A percentile compares a stretch with the other conserved stretches of the same genome.
Conservation (phyloP, 2,329 filamentous ascomycete species). For the Colletotrichum orbiculare region DNA sequence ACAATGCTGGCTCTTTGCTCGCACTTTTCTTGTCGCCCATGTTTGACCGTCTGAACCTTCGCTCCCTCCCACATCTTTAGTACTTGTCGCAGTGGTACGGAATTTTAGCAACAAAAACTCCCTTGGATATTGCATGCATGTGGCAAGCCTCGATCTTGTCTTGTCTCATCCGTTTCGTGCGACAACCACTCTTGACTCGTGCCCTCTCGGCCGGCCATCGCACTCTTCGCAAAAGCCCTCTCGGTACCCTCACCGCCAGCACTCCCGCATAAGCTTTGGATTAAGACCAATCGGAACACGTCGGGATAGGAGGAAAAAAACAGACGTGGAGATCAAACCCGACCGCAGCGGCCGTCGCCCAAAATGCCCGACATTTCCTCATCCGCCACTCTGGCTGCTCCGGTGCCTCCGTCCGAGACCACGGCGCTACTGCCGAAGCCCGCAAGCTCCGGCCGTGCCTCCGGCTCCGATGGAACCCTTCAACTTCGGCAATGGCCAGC, state of each 20-base stretch:
- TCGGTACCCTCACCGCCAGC: too few relatives aligned
- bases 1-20: constrained; percentile 24
- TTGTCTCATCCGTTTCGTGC: constrained; percentile 25
- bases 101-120: not conserved
- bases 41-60: constrained; percentile 28
- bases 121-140: not conserved
- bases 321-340: not conserved
- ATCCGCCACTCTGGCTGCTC: constrained; percentile 16
- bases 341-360: not conserved
- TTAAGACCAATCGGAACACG: too few relatives aligned
- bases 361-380: constrained; percentile 26
- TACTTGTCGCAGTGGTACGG: constrained; percentile 1
- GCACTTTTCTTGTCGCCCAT: constrained; percentile 1
- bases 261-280: too few relatives aligned
- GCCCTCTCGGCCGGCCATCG: constrained; percentile 6
- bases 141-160: constrained; percentile 5
- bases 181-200: constrained; percentile 17
- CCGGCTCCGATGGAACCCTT: constrained; percentile 18
- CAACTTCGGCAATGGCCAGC: constrained; percentile 30
- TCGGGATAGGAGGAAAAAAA: not conserved
- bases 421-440: constrained; percentile 36
- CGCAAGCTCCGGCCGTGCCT: constrained; percentile 17
- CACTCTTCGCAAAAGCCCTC: not conserved
- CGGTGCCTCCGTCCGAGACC: constrained; percentile 27
- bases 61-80: constrained; percentile 7